Conservation (phyloP, 352 stramenopile genomes). For the Phytophthora aleatoria region DNA sequence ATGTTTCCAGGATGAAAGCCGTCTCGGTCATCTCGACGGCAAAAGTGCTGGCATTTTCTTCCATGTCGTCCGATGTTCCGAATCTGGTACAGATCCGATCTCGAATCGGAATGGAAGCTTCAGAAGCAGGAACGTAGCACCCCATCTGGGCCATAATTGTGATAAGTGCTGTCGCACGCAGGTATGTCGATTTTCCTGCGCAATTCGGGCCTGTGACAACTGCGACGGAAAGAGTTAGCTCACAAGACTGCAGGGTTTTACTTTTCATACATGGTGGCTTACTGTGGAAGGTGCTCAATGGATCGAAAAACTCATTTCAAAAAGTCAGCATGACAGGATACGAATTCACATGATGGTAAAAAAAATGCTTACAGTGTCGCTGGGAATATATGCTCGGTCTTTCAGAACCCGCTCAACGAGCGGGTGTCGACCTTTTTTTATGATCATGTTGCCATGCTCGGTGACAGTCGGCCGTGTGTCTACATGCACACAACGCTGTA, state of each 20-base stretch:
- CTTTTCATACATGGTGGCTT: constrained; percentile 7
- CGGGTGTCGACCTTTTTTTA: constrained; percentile 83
- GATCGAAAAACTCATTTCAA: constrained; percentile 64
- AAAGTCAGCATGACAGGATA: constrained; percentile 1
- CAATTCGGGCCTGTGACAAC: constrained; percentile 93
- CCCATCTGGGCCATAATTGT: constrained; percentile 92
- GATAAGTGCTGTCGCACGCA: constrained; percentile 85
- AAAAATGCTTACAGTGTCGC: constrained; percentile 65
- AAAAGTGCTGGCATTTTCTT: constrained; percentile 94
- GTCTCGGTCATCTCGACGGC: constrained; percentile 92
- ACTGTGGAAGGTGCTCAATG: constrained; percentile 77
- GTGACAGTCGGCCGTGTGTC: constrained; percentile 76
- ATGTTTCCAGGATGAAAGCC: constrained; percentile 84
- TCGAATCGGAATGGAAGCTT: constrained; percentile 82
- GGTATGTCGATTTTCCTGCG: constrained; percentile 91
- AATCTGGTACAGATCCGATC: constrained; percentile 92
- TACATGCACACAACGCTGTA: constrained; percentile 14
- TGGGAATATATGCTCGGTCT: constrained; percentile 81
- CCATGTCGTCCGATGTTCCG: constrained; percentile 92
- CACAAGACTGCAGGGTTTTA: background rate
- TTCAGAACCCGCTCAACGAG: constrained; percentile 74
- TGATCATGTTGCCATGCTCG: constrained; percentile 72
- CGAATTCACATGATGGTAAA: background rate
- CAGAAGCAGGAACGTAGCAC: constrained; percentile 86
- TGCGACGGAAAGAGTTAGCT: constrained; percentile 28